phyloP scores from a whole-genome alignment of 148 eudicot genomes.

The Cornus suecica region DNA sequence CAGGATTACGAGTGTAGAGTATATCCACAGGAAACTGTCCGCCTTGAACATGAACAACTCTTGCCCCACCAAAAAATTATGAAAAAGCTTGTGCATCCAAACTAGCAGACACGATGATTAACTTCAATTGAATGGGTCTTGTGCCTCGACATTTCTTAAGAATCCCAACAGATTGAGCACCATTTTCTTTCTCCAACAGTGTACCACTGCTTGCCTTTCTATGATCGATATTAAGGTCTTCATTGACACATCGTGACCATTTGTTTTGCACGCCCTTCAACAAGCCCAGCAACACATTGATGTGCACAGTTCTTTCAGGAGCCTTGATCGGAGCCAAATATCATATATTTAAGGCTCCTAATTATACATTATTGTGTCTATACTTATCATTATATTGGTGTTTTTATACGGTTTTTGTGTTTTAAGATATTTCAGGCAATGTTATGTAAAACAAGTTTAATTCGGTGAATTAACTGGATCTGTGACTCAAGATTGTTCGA shows the following conservation, averaged over 20 bases:
- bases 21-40: slow-evolving; percentile 93
- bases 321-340: too few relatives aligned
- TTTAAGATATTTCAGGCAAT: too few relatives aligned
- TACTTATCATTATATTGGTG: too few relatives aligned
- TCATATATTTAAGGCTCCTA: too few relatives aligned
- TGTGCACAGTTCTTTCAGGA: slow-evolving; percentile 97
- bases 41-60: slow-evolving; percentile 87
- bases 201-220: slow-evolving; percentile 28
- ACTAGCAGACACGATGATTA: slow-evolving; percentile 98
- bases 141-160: slow-evolving; percentile 37
- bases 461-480: too few relatives aligned
- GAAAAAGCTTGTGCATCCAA: slow-evolving; percentile 84
- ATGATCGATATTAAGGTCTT: slow-evolving; percentile 18
- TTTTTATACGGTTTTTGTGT: too few relatives aligned
- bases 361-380: too few relatives aligned
- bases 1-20: slow-evolving; percentile 63
- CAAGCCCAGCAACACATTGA: slow-evolving; percentile 91
- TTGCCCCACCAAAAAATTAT: slow-evolving; percentile 83
- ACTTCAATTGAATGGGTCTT: slow-evolving; percentile 62
- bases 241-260: slow-evolving; percentile 44
- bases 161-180: slow-evolving; percentile 20
- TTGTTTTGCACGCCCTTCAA: slow-evolving; percentile 74
- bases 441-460: too few relatives aligned
- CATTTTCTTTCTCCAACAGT: slow-evolving; percentile 32
- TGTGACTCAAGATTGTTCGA: too few relatives aligned